Evolutionary conservation across 2,329 filamentous ascomycete genomes (phyloP).

Genomic region (Exophiala spinifera): DNA sequence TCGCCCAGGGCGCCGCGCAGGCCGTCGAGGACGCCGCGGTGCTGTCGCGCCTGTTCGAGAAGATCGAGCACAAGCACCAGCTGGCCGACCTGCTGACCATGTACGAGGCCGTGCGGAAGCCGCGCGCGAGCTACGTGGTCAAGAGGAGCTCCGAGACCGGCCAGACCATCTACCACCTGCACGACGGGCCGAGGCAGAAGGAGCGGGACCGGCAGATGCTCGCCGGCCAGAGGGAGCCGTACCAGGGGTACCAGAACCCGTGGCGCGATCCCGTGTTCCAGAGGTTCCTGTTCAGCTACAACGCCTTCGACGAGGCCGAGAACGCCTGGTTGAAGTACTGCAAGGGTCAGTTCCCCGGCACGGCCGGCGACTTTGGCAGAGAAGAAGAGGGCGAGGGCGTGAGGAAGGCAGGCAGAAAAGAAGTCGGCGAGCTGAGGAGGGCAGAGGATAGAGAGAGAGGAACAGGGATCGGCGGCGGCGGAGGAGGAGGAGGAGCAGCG

Average conservation of each 20-base stretch:
- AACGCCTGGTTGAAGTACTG: constrained; percentile 11
- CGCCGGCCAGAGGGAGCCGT: constrained; percentile 5
- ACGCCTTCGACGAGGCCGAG: constrained; percentile 12
- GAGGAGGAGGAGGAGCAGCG: neutral
- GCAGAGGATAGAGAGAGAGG: neutral
- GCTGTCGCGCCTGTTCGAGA: constrained; percentile 35
- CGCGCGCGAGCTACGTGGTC: constrained; percentile 40
- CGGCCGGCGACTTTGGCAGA: constrained; percentile 5
- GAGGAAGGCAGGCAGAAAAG: neutral
- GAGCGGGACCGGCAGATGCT: constrained; percentile 37
- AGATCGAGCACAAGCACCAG: constrained; percentile 25
- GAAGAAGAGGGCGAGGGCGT: neutral
- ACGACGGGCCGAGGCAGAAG: constrained; percentile 40
- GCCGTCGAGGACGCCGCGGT: constrained; percentile 35
- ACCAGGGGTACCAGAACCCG: constrained; percentile 17
- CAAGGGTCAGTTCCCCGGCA: constrained; percentile 10
- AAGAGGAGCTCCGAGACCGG: constrained; percentile 35
- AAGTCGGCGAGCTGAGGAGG: neutral
- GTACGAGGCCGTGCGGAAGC: constrained; percentile 40
- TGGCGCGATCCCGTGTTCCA: constrained; percentile 22
- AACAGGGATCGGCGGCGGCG: neutral
- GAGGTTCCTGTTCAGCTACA: constrained; percentile 20
- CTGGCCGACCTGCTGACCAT: constrained; percentile 36
- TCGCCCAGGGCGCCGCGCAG: constrained; percentile 35
- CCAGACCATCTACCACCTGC: constrained; percentile 37